A percentile compares a stretch with the other conserved stretches of the same genome.
These are phyloP conservation scores for Sugiyamaella chiloensis DNA, from an alignment of 805 yeast species.

Conservation along the genomic window DNA sequence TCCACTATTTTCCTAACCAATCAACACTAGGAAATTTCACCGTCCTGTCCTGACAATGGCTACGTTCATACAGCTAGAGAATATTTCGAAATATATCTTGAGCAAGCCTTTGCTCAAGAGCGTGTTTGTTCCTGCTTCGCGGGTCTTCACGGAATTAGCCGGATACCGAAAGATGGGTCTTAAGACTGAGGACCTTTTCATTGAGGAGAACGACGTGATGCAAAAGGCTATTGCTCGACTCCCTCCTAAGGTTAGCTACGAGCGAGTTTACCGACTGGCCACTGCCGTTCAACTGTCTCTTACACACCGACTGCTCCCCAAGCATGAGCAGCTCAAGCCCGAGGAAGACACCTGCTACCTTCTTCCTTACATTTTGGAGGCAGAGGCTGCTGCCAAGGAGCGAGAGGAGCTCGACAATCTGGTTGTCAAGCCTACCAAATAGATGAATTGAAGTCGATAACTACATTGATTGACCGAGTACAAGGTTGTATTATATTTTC, in stretches of 20 bases:
- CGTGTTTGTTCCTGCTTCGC: conserved; percentile 75
- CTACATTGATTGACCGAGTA: too few species aligned
- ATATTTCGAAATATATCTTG: conserved; percentile 65
- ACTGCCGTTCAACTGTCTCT: conserved; percentile 88
- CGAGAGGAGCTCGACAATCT: conserved; percentile 85
- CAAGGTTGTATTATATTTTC: too few species aligned
- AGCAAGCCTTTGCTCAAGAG: conserved; percentile 75
- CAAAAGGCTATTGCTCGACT: conserved; percentile 87
- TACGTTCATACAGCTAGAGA: conserved; percentile 37
- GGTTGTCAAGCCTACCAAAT: conserved; percentile 33
- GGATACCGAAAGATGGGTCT: conserved; percentile 97
- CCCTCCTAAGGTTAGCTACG: conserved; percentile 78
- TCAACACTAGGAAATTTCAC: too few species aligned
- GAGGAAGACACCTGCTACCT: conserved; percentile 66
- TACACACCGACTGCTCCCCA: conserved; percentile 81
- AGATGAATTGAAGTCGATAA: conserved; percentile 2
- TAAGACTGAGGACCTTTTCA: conserved; percentile 77
- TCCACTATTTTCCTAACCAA: too few species aligned
- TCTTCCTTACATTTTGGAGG: conserved; percentile 86
- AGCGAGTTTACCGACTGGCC: conserved; percentile 87
- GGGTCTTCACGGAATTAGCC: conserved; percentile 64
- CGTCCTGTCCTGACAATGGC: conserved; percentile 33
- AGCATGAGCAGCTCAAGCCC: conserved; percentile 69
- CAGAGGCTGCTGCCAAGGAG: conserved; percentile 88
- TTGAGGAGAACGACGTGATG: conserved; percentile 82